Evolutionary conservation across 768 basidiomycete species (phyloP), one percentile per base, ranked within the genome.

Genomic region (Collybia sp.): DNA sequence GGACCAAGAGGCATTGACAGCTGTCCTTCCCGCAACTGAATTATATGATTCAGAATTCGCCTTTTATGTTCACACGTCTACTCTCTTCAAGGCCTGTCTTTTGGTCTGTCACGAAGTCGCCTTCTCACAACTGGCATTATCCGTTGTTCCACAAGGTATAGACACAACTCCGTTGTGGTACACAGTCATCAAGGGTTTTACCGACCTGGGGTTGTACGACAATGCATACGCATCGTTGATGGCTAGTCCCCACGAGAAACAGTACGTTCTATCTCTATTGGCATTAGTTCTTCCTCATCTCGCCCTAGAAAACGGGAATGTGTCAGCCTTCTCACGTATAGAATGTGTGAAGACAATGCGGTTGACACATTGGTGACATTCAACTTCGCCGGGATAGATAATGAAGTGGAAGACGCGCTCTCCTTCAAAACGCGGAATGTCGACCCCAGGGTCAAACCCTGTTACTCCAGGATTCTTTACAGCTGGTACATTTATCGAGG

Each of bases 391-490:
- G 91, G 88, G 0, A 74, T 94, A 49, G 77, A 83, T 36, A 82
- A 85, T 43, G 92, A 95, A 59, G 88, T 98, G 15, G 93, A 96
- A 68, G 82, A 79, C 36, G 82, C 86, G 12, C 71, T 99, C 35
- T 78, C 87, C 15, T 97, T 94, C 72, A 95, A 97, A 63, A 89
- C 93, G 6, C 80, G 94, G 49, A 95, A 97, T 62, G 85, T 85
- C 13, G 91, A 99, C 67, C 93, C 95, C 41, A 80, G 89, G 37
- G 68, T 83, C 33, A 79, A 75, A 32, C 94, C 94, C 0, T 84
- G 82, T 58, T 98, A 95, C 69, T 84, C 92, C 31, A 80, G 82
- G 56, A 90, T 98, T 44, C 67, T 98, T n/a, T 95, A 96, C 65
- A 85, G 91, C 40, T 98, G 93, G 93, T 86, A 93, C 62, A 79